phyloP scores from a whole-genome alignment of 805 yeast genomes.

The Saccharomycopsis olivae region DNA sequence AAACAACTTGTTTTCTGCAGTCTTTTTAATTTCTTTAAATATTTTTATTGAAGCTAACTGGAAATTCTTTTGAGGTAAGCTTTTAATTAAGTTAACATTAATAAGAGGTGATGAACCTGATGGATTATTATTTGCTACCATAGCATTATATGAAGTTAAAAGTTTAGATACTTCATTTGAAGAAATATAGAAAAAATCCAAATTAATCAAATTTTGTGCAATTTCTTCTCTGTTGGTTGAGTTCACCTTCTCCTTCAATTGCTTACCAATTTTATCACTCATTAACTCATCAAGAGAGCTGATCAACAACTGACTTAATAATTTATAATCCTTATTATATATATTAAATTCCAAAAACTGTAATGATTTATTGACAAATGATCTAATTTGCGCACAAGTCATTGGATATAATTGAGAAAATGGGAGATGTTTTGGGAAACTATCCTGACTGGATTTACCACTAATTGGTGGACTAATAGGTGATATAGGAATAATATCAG shows the following conservation, averaged over 20 bases:
- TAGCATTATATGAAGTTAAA: constrained; percentile 27
- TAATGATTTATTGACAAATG: constrained; percentile 52
- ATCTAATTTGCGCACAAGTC: constrained; percentile 65
- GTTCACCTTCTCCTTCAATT: constrained; percentile 49
- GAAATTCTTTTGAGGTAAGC: constrained; percentile 27
- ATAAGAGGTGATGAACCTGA: constrained; percentile 8
- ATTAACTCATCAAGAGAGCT: constrained; percentile 60
- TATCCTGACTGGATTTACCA: constrained; percentile 23
- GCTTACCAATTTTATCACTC: constrained; percentile 52
- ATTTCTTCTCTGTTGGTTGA: constrained; percentile 80
- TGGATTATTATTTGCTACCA: constrained; percentile 22
- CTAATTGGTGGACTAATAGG: constrained; percentile 13
- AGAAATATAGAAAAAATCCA: constrained; percentile 77
- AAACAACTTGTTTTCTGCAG: constrained; percentile 74
- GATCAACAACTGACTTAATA: constrained; percentile 49
- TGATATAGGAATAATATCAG: constrained; percentile 15
- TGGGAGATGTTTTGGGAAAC: constrained; percentile 60
- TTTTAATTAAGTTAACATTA: constrained; percentile 28
- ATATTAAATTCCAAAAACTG: constrained; percentile 56
- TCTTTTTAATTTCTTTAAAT: constrained; percentile 49
- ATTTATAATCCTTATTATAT: constrained; percentile 48
- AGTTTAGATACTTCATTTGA: constrained; percentile 47
- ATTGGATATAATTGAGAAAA: constrained; percentile 84
- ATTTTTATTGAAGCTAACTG: constrained; percentile 40
- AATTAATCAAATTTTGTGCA: constrained; percentile 78